Conservation (phyloP, 139 green algal genomes). For the Closterium sp. region DNA sequence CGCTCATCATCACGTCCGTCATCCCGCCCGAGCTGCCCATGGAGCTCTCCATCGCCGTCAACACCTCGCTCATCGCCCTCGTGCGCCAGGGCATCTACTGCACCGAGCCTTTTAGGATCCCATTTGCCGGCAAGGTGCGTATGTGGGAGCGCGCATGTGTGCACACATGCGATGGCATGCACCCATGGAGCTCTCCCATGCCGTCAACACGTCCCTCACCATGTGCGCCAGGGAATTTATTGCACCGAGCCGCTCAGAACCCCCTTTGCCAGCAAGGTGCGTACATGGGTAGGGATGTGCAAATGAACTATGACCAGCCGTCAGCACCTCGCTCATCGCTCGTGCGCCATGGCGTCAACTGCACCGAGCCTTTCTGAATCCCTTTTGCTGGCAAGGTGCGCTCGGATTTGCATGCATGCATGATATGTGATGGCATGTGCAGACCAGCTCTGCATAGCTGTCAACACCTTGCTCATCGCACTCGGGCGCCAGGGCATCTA, state of each 20-base stretch:
- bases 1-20: conserved; percentile 70
- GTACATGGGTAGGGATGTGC: neutral
- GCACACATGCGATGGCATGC: neutral
- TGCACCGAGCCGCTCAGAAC: conserved; percentile 99
- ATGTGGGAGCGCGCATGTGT: neutral
- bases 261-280: conserved; percentile 69
- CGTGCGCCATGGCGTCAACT: conserved; percentile 29
- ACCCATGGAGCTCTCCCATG: conserved; percentile 73
- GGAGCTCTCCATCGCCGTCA: conserved; percentile 95
- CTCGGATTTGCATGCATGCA: neutral
- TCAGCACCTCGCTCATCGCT: conserved; percentile 78
- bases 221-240: conserved; percentile 82
- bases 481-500: conserved; percentile 64
- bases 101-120: conserved; percentile 19
- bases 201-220: conserved; percentile 74
- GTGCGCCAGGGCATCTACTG: conserved; percentile 34
- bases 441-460: conserved; percentile 77
- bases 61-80: conserved; percentile 73
- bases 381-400: conserved; percentile 64
- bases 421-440: neutral
- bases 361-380: conserved; percentile 9
- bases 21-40: conserved; percentile 89
- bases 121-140: conserved; percentile 64
- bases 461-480: conserved; percentile 66
- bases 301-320: conserved; percentile 86